Base-by-base conservation (phyloP, 306 rosid genomes). In the Crotalaria pallida region DNA sequence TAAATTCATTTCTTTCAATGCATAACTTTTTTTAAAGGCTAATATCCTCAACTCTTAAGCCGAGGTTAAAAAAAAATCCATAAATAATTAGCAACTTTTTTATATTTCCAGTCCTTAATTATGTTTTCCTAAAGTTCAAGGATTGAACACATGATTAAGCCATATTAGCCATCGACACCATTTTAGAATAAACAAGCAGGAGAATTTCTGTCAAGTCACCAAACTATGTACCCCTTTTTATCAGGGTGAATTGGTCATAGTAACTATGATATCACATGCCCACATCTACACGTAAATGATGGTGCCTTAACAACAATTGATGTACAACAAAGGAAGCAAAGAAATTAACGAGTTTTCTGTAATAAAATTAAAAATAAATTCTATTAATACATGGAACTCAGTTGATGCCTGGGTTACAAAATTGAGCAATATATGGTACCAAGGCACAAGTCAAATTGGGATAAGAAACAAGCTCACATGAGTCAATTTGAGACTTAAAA, bases 381-480 rank as follows among this genome's bases (percentile, higher is more conserved):
- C 41, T 38, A 36, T 23, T 3, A 18, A 12, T 53, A 56, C 63
- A 53, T 18, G 13, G 24, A 63, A 7, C 10, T 53, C 34, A 53
- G 24, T 24, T 12, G 13, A 38, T 36, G 21, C 56, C 50, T 61
- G 41, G 67, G 48, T 73, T 81, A 82, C 83, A 78, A 77, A 77
- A 69, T 64, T 73, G 82, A 69, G 58, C 60, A 22, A 76, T 21
- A 22, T 52, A 19, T 51, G 65, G 59, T 10, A 43, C 12, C 5
- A 18, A 40, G 58, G 7, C 57, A 56, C 33, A 41, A 41, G 47
- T 64, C 26, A 11, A 55, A 31, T 22, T 23, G 58, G 50, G 40
- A 17, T 31, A 63, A 76, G 31, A 67, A 55, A 16, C 59, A 47
- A 21, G 65, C 45, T 72, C 29, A 26, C 2, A 27, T 60, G 27